Base-by-base conservation (phyloP, 768 basidiomycete genomes). In the Royoungia palumana region DNA sequence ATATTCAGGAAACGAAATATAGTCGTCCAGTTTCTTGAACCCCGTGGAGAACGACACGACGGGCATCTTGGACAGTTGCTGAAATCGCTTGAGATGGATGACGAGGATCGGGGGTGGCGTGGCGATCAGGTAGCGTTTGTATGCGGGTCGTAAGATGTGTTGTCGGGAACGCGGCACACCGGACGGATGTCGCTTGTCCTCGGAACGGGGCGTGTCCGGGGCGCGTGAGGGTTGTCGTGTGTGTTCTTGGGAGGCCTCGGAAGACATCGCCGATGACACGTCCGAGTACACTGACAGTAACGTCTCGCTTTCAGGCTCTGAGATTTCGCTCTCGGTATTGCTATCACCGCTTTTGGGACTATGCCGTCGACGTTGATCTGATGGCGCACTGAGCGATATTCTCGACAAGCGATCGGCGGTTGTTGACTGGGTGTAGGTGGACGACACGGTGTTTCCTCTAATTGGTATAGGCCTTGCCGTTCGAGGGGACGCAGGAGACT, bases 101-200 rank as follows among this genome's bases (percentile, higher is more conserved):
- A 94, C 89, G 48, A 97, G 80, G 27, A 96, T 78, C 0, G 93
- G 90, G 0, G 94, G 94, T 2, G 88, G 84, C 0, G 75, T 77
- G 14, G 85, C 81, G 65, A 98, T 89, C 50, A 98, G 83, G 68
- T 96, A 98, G 12, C 94, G 88, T 69, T 98, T 98, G 72, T 91
- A 93, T 5, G 92, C 91, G 2, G 89, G 77, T 2, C 90, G 82
- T 70, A 88, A 77, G 40, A 95, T 75, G 42, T 83, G 83, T 28
- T 88, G 89, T 50, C 76, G 73, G 17, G 69, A 67, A 30, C 67
- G 71, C 14, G 74, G 71, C 3, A 75, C 53, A 0, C 61, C 61
- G 0, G 62, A 56, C 9, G 55, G 49, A 32, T 57, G 81, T 76
- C 9, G 61, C 51, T 44, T 69, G 68, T 50, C 50, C 46, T 58